Evolutionary conservation across 306 rosid species (phyloP).

Genomic region (Cicer arietinum): DNA sequence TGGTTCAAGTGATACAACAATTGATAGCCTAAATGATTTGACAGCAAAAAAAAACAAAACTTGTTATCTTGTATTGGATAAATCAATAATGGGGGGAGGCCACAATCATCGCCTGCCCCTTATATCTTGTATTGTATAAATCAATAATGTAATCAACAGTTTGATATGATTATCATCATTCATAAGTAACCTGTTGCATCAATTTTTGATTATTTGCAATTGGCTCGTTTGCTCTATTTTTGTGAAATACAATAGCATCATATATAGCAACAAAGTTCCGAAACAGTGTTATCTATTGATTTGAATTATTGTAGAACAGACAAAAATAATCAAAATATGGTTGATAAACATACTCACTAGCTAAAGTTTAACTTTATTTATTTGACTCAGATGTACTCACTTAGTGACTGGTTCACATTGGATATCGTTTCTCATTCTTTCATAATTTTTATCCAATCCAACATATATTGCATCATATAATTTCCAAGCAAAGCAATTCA

Average conservation of each 20-base stretch:
- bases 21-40: neutral
- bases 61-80: neutral
- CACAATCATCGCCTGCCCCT: neutral
- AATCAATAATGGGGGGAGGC: neutral
- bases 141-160: neutral
- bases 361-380: neutral
- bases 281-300: neutral
- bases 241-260: too few relatives aligned
- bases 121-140: neutral
- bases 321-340: neutral
- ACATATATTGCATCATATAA: neutral
- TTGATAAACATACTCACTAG: neutral
- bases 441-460: slow-evolving; percentile 43
- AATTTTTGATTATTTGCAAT: neutral
- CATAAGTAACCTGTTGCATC: neutral
- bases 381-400: neutral
- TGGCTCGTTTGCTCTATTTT: too few relatives aligned
- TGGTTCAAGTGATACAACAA: neutral
- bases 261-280: neutral
- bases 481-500: neutral
- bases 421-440: slow-evolving; percentile 41
- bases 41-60: neutral
- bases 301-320: neutral
- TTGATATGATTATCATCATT: neutral
- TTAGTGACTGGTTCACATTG: slow-evolving; percentile 32